Evolutionary conservation across 257 asterid species (phyloP), one percentile per base, ranked within the genome.

Genomic region (Datura wrightii): DNA sequence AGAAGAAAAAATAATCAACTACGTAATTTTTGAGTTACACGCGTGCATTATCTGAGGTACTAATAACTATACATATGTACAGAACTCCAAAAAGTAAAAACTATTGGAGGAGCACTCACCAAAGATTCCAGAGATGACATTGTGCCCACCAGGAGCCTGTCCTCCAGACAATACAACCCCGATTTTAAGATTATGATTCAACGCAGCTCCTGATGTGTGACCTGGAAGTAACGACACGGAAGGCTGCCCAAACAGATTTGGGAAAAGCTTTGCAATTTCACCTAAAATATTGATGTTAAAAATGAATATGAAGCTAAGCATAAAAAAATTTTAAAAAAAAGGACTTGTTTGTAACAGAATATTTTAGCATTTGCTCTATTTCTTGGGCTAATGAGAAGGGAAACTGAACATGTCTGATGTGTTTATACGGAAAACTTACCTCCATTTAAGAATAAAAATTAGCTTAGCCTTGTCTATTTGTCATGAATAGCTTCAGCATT

Each of bases 111-210:
- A 41, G 65, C 70, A 83, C 86, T 84, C 15, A 95, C 99, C 99
- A 79, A 94, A 95, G 67, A 97, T 92, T 88, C 99, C 99, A 62
- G 95, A 93, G 60, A 97, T 97, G 84, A 97, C 99, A 92, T 97
- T 97, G 88, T 97, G 99, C 42, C 99, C 99, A 41, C 99, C 99
- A 3, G 99, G 99, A 82, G 99, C 99, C 85, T 97, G 99, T 71
- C 99, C 99, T 84, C 99, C 99, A 9, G 99, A 97, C 79, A 95
- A 86, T 52, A 97, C 99, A 19, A 95, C 96, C 0, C 99, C 99
- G 69, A 97, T 89, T 91, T 94, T 97, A 91, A 95, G 88, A 76
- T 87, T 83, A 80, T 59, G 76, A 65, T 88, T 84, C 37, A 82
- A 71, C 84, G 84, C 70, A 82, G 46, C 83, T 60, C 18, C 91